Base-by-base conservation (phyloP, 352 stramenopile species). In the Pythium pyrilobum region DNA sequence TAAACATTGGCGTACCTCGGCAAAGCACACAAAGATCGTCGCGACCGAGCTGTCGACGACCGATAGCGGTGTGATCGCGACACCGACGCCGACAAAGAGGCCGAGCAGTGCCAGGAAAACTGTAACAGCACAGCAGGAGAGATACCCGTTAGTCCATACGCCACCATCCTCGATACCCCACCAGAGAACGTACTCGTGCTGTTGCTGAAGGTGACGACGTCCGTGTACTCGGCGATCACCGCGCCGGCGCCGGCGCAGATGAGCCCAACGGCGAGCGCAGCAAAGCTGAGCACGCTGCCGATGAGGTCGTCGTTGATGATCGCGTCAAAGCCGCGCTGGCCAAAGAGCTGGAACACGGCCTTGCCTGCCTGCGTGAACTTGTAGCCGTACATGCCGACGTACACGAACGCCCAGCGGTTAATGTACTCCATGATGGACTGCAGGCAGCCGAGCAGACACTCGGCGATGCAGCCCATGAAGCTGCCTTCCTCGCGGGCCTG, bases 231-330 rank as follows among this genome's bases (percentile, higher is more conserved):
- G 4, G 60, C 74, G 52, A 85, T 72, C 23, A 78, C 46, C 13
- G 63, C 76, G 29, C 82, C 82, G 39, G 62, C 64, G 37, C 67
- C 82, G 52, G 76, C 80, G 20, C 82, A 91, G 15, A 92, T 82
- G 13, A 92, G 61, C n/a, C 81, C 93, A 31, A 98, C 72, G n/a
- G 65, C 80, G 13, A 98, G 68, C n/a, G 82, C 83, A 5, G 91
- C 76, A 61, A 98, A 94, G 25, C 76, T 71, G 23, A 99, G 69
- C 16, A 97, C 87, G 34, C 85, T 95, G 63, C 93, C 87, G 28
- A 98, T 91, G 32, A 99, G 72, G 38, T 97, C 84, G 67, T 99
- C 95, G 63, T 97, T 97, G 66, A 98, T 97, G 58, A 99, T 98
- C 2, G 89, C 83, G 54, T 95, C 96, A 56, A 95, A 98, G n/a